phyloP scores from a whole-genome alignment of 805 yeast species.

The Metschnikowia hibisci region DNA sequence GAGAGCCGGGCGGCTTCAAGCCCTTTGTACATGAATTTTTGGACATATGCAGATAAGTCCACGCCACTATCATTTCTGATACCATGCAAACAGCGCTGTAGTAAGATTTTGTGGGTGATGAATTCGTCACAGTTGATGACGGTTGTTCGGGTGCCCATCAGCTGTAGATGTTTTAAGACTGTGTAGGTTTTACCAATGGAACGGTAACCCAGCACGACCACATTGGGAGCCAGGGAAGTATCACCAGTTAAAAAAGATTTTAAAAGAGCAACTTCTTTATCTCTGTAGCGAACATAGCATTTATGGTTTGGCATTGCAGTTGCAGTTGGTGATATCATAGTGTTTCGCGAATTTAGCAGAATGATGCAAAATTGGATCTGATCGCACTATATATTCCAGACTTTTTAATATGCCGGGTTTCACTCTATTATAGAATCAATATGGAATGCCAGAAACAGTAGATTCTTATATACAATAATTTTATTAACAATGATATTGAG shows the following conservation, averaged over 20 bases:
- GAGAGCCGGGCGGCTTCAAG: constrained; percentile 24
- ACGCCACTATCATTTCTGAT: constrained; percentile 36
- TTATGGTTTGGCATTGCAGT: neutral
- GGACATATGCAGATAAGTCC: constrained; percentile 18
- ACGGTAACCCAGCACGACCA: constrained; percentile 47
- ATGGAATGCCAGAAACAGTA: too few relatives aligned
- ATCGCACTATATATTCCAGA: too few relatives aligned
- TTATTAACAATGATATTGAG: too few relatives aligned
- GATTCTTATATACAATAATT: too few relatives aligned
- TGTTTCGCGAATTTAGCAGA: neutral
- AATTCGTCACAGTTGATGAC: constrained; percentile 44
- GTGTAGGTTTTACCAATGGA: constrained; percentile 48
- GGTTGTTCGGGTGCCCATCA: constrained; percentile 24
- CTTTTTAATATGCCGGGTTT: too few relatives aligned
- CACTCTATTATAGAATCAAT: too few relatives aligned
- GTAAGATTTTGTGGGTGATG: constrained; percentile 36
- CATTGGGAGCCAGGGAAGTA: constrained; percentile 28
- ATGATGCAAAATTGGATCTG: neutral
- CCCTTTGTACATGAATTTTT: constrained; percentile 24
- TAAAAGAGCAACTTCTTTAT: constrained; percentile 33
- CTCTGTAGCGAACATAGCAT: constrained; percentile 17
- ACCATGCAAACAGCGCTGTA: constrained; percentile 39
- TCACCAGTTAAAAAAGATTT: constrained; percentile 32
- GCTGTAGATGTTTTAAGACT: constrained; percentile 28
- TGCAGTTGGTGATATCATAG: neutral